These are phyloP conservation scores for Paraleonurus japonicus DNA, from an alignment of 257 asterid species.

Conservation along the genomic window DNA sequence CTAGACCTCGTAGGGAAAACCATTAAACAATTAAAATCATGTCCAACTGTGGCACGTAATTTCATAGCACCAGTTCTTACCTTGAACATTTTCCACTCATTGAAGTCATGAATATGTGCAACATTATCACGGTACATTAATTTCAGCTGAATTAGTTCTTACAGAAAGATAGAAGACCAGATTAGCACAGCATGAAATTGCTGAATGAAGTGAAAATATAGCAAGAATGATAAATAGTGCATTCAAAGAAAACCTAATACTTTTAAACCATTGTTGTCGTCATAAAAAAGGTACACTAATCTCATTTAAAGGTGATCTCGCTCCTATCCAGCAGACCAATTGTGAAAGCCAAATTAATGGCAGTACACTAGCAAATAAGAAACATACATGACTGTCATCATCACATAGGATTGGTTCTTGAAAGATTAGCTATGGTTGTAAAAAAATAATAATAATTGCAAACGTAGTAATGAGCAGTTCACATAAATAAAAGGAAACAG, in stretches of 20 bases:
- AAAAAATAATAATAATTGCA: conserved; percentile 4
- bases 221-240: not conserved
- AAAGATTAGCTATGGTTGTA: not conserved
- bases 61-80: not conserved
- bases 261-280: not conserved
- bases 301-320: not conserved
- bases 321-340: conserved; percentile 19
- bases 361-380: conserved; percentile 4
- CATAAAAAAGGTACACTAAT: not conserved
- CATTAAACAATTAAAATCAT: not conserved
- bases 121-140: not conserved
- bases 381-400: not conserved
- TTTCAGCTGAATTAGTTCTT: not conserved
- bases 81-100: not conserved
- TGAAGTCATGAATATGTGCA: not conserved
- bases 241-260: not conserved
- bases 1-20: not conserved
- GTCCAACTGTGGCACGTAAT: not conserved
- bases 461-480: not conserved
- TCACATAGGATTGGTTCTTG: conserved; percentile 2
- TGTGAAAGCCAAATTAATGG: conserved; percentile 6
- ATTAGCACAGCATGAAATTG: not conserved
- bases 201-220: not conserved
- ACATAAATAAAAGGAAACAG: not conserved
- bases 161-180: not conserved